A percentile compares a stretch with the other conserved stretches of the same genome.
Evolutionary conservation across 2,329 filamentous ascomycete genomes (phyloP).

Genomic region (Stachybotrys chlorohalonatus): DNA sequence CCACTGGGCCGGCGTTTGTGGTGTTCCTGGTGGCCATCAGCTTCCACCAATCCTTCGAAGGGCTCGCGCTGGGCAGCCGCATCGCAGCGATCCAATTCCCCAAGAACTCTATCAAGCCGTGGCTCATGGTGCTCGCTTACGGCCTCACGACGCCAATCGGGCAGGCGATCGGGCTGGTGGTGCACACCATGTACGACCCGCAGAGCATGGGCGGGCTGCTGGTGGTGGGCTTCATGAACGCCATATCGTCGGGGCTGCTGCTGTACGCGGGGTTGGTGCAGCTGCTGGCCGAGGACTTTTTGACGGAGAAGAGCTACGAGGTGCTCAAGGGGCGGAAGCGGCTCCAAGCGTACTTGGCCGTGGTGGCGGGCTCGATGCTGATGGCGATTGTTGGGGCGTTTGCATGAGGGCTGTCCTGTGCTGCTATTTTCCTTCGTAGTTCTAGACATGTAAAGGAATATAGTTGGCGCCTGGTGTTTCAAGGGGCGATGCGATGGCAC

Average conservation of each 20-base stretch:
- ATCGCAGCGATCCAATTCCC: slow-evolving; percentile 80
- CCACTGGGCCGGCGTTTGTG: slow-evolving; percentile 69
- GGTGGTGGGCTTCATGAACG: slow-evolving; percentile 82
- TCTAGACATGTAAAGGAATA: too few species aligned
- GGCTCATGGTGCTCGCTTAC: slow-evolving; percentile 73
- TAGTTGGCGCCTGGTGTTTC: too few species aligned
- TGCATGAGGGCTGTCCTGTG: slow-evolving; percentile 35
- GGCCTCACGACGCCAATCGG: slow-evolving; percentile 72
- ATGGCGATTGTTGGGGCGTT: slow-evolving; percentile 69
- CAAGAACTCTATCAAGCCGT: slow-evolving; percentile 63
- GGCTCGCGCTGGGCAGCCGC: slow-evolving; percentile 73
- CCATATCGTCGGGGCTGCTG: slow-evolving; percentile 70
- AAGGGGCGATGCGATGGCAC: too few species aligned
- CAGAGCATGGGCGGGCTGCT: slow-evolving; percentile 65
- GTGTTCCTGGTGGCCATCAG: slow-evolving; percentile 73
- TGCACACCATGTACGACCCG: slow-evolving; percentile 75
- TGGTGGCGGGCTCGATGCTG: slow-evolving; percentile 53
- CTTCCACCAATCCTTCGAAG: slow-evolving; percentile 85
- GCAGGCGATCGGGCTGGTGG: slow-evolving; percentile 69
- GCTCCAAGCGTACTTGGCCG: slow-evolving; percentile 52
- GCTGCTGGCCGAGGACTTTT: slow-evolving; percentile 75
- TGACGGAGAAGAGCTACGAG: slow-evolving; percentile 66
- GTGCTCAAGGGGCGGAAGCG: slow-evolving; percentile 53
- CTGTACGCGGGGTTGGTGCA: slow-evolving; percentile 80
- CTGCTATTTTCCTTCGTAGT: neutral